Conservation (phyloP, 768 basidiomycete genomes). For the Mycena olivaceomarginata region DNA sequence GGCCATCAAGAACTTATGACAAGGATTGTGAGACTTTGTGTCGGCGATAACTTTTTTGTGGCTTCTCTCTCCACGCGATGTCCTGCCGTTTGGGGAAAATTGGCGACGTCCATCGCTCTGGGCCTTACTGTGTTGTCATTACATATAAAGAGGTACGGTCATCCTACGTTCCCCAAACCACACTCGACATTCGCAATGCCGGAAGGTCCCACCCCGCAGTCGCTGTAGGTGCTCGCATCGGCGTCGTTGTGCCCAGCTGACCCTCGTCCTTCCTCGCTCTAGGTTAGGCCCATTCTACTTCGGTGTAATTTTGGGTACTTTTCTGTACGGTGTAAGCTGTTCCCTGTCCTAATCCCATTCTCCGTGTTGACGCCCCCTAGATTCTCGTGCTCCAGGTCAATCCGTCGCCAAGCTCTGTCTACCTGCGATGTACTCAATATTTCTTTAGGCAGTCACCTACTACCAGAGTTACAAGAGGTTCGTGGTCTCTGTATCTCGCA, state of each 20-base stretch:
- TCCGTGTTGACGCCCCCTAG: not conserved
- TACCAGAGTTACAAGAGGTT: not conserved
- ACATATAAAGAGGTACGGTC: not conserved
- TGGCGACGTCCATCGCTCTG: not conserved
- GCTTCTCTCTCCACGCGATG: not conserved
- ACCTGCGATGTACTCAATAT: not conserved
- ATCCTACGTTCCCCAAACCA: not conserved
- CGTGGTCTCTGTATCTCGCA: not conserved
- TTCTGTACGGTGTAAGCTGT: not conserved
- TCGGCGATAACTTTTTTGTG: not conserved
- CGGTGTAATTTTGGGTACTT: not conserved
- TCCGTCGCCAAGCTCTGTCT: not conserved
- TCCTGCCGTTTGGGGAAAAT: not conserved
- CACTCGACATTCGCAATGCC: not conserved
- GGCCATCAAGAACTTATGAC: too few species aligned
- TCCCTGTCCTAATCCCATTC: not conserved
- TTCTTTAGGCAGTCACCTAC: not conserved
- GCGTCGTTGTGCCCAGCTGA: not conserved
- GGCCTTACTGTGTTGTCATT: not conserved
- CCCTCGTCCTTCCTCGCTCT: not conserved
- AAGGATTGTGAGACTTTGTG: too few species aligned
- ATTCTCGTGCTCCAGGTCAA: constrained; percentile 6
- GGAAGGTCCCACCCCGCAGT: not conserved
- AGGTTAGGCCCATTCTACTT: not conserved
- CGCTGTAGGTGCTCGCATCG: not conserved